Conservation (phyloP, 768 basidiomycete species). For the Suillus luteus region DNA sequence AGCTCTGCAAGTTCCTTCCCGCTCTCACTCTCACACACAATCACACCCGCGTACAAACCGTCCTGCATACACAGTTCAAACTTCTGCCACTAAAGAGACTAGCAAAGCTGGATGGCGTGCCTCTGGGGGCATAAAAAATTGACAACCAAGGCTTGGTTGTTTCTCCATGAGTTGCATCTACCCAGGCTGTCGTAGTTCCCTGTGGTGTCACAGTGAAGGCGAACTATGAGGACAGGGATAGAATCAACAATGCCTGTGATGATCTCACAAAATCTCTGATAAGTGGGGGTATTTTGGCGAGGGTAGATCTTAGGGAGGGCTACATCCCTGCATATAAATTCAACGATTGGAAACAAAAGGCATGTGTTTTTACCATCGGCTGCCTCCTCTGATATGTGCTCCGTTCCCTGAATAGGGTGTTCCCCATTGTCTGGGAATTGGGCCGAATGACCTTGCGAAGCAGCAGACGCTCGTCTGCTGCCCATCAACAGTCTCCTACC, state of each 20-base stretch:
- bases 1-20: too few species aligned
- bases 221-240: slow-evolving; percentile 61
- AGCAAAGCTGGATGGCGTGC: too few species aligned
- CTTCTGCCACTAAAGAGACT: too few species aligned
- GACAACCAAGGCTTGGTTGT: slow-evolving; percentile 97
- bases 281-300: slow-evolving; percentile 75
- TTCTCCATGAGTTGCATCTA: slow-evolving; percentile 92
- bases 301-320: slow-evolving; percentile 90
- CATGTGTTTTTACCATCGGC: slow-evolving; percentile 30
- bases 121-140: too few species aligned
- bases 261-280: slow-evolving; percentile 74
- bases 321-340: slow-evolving; percentile 99
- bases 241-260: slow-evolving; percentile 77
- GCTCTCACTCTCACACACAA: too few species aligned
- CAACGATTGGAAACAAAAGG: slow-evolving; percentile 99
- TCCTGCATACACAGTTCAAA: too few species aligned
- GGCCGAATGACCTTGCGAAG: slow-evolving; percentile 88
- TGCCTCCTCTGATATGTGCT: background rate
- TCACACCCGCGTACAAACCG: too few species aligned
- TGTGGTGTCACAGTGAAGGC: slow-evolving; percentile 92
- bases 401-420: slow-evolving; percentile 66
- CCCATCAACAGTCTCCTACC: too few species aligned
- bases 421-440: slow-evolving; percentile 94
- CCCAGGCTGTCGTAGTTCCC: slow-evolving; percentile 91
- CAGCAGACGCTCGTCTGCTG: slow-evolving; percentile 65